Evolutionary conservation across 805 yeast genomes (phyloP).

Genomic region (Saturnispora bothae): DNA sequence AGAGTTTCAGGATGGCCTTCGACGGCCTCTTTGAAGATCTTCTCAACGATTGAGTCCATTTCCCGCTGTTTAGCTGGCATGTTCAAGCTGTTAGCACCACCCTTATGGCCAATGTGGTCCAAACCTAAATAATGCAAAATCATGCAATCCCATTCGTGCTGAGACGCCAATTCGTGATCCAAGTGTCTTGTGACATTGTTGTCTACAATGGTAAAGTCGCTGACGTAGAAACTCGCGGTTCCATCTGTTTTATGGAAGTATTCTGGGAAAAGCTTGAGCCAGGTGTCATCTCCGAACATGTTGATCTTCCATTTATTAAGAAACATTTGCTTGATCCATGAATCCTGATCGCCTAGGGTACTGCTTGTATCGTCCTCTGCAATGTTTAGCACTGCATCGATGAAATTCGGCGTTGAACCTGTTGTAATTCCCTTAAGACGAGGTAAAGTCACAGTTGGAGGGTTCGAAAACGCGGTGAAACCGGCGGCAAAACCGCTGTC

Average conservation of each 20-base stretch:
- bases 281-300: slow-evolving; percentile 96
- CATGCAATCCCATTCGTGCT: slow-evolving; percentile 65
- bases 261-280: slow-evolving; percentile 82
- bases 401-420: slow-evolving; percentile 87
- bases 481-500: slow-evolving; percentile 67
- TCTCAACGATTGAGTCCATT: slow-evolving; percentile 62
- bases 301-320: slow-evolving; percentile 39
- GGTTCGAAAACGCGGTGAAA: slow-evolving; percentile 83
- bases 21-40: slow-evolving; percentile 32
- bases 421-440: slow-evolving; percentile 88
- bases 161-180: slow-evolving; percentile 40
- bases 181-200: slow-evolving; percentile 85
- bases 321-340: slow-evolving; percentile 71
- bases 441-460: slow-evolving; percentile 96
- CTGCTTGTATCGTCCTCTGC: slow-evolving; percentile 79
- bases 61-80: slow-evolving; percentile 80
- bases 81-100: slow-evolving; percentile 73
- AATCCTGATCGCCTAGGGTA: slow-evolving; percentile 63
- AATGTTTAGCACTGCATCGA: slow-evolving; percentile 88
- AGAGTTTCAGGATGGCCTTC: slow-evolving; percentile 38
- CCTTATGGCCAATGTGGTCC: slow-evolving; percentile 97
- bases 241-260: slow-evolving; percentile 66
- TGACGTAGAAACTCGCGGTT: slow-evolving; percentile 86
- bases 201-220: slow-evolving; percentile 92
- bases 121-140: slow-evolving; percentile 86